These are phyloP conservation scores for Debaryomyces castellii DNA, from an alignment of 805 yeast genomes.

Conservation along the genomic window DNA sequence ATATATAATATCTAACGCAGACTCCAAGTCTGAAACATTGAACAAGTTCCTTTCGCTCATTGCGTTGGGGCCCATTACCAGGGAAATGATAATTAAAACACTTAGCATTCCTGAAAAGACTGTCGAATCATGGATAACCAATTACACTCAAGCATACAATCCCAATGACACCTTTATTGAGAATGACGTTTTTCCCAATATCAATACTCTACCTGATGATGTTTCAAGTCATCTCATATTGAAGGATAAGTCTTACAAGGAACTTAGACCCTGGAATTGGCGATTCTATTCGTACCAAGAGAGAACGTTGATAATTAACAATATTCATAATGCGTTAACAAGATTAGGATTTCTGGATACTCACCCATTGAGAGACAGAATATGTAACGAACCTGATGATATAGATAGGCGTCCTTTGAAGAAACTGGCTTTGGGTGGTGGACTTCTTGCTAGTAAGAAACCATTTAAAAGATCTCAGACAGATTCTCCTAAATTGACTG, in stretches of 20 bases:
- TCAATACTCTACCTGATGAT: slow-evolving; percentile 8
- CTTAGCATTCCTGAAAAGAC: slow-evolving; percentile 9
- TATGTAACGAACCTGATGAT: slow-evolving; percentile 14
- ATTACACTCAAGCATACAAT: slow-evolving; percentile 30
- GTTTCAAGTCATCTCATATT: slow-evolving; percentile 20
- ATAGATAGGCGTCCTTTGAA: slow-evolving; percentile 4
- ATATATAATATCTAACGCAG: slow-evolving; percentile 8
- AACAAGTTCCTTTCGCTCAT: slow-evolving; percentile 41
- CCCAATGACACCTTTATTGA: slow-evolving; percentile 30
- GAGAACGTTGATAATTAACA: slow-evolving; percentile 29
- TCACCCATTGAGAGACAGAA: slow-evolving; percentile 40
- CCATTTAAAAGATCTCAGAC: slow-evolving; percentile 15
- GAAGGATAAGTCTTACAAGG: slow-evolving; percentile 43
- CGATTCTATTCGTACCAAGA: slow-evolving; percentile 28
- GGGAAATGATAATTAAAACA: slow-evolving; percentile 24
- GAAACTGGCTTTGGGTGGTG: slow-evolving; percentile 18
- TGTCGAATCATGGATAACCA: slow-evolving; percentile 17
- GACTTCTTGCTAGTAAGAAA: slow-evolving; percentile 14
- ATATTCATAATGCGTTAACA: slow-evolving; percentile 38
- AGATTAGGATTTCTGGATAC: slow-evolving; percentile 43
- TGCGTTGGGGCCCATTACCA: slow-evolving; percentile 49
- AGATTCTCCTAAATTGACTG: slow-evolving; percentile 12
- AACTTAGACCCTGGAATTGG: slow-evolving; percentile 40
- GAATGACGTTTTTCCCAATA: slow-evolving; percentile 28
- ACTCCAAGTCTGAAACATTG: slow-evolving; percentile 5